These are phyloP conservation scores for Dendrothele bispora DNA, from an alignment of 768 basidiomycete genomes.

Conservation along the genomic window DNA sequence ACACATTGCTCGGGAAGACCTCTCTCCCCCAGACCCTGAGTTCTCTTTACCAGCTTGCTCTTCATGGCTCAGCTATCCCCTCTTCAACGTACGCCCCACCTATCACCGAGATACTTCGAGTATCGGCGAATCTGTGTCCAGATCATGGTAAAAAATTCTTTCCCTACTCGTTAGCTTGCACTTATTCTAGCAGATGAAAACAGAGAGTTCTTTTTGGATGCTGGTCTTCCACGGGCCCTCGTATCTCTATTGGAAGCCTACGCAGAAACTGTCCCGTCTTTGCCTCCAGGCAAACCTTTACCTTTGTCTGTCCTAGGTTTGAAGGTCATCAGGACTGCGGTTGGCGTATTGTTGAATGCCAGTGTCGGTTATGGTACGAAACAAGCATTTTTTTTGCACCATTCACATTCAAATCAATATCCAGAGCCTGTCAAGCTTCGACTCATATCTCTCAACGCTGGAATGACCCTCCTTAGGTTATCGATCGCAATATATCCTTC, in stretches of 20 bases:
- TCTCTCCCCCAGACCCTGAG: slow-evolving; percentile 65
- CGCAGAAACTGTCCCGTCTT: slow-evolving; percentile 43
- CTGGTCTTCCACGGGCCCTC: slow-evolving; percentile 65
- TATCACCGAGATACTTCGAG: slow-evolving; percentile 69
- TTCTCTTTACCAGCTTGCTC: slow-evolving; percentile 55
- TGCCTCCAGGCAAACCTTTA: slow-evolving; percentile 37
- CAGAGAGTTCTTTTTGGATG: slow-evolving; percentile 67
- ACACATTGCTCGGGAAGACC: slow-evolving; percentile 65
- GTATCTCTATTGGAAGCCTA: slow-evolving; percentile 72
- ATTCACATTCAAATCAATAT: too few relatives aligned
- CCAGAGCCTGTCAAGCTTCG: slow-evolving; percentile 71
- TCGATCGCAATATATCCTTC: slow-evolving; percentile 73
- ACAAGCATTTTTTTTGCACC: background rate
- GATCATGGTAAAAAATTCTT: slow-evolving; percentile 61
- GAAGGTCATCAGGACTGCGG: slow-evolving; percentile 71
- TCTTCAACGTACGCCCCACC: slow-evolving; percentile 45
- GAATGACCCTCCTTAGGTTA: slow-evolving; percentile 65
- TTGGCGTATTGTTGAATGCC: slow-evolving; percentile 79
- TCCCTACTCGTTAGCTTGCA: slow-evolving; percentile 2
- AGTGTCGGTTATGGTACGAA: slow-evolving; percentile 72
- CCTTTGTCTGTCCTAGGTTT: slow-evolving; percentile 62
- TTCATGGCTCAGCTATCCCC: slow-evolving; percentile 49
- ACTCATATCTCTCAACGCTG: slow-evolving; percentile 68
- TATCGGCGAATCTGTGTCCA: slow-evolving; percentile 82
- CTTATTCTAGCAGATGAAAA: slow-evolving; percentile 60